phyloP scores from a whole-genome alignment of 257 asterid genomes.

The Verbascum thapsus region DNA sequence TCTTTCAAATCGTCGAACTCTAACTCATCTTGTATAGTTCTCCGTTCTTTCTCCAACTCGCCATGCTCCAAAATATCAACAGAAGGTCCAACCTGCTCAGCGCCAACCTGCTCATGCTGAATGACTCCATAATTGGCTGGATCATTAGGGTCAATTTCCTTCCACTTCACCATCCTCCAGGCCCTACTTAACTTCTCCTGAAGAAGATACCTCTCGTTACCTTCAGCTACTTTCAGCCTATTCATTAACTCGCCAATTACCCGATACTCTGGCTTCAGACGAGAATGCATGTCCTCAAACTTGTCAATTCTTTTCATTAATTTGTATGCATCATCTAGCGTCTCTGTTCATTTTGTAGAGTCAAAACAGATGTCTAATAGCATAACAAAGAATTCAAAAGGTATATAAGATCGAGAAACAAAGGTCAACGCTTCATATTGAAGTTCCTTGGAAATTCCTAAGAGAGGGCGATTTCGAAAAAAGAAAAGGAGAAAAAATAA shows the following conservation, averaged over 20 bases:
- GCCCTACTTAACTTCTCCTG: slow-evolving; percentile 92
- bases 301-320: slow-evolving; percentile 76
- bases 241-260: slow-evolving; percentile 91
- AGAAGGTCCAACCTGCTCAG: slow-evolving; percentile 46
- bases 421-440: not conserved
- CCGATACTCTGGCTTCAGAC: slow-evolving; percentile 72
- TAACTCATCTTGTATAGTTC: slow-evolving; percentile 44
- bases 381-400: not conserved
- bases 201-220: slow-evolving; percentile 80
- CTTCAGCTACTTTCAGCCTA: slow-evolving; percentile 84
- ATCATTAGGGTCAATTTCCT: slow-evolving; percentile 81
- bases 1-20: slow-evolving; percentile 84
- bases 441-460: not conserved
- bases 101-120: slow-evolving; percentile 52
- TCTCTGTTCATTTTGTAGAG: slow-evolving; percentile 53
- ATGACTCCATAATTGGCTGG: slow-evolving; percentile 81
- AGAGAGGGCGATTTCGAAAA: not conserved
- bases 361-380: slow-evolving; percentile 25
- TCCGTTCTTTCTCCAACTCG: slow-evolving; percentile 54
- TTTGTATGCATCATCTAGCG: slow-evolving; percentile 63
- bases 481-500: not conserved
- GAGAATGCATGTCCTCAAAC: slow-evolving; percentile 80
- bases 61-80: slow-evolving; percentile 54
- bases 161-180: slow-evolving; percentile 67
- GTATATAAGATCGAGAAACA: slow-evolving; percentile 5